A percentile compares a stretch with the other conserved stretches of the same genome.
These are phyloP conservation scores for Leonotis leonurus DNA, from an alignment of 257 asterid genomes.

Conservation along the genomic window DNA sequence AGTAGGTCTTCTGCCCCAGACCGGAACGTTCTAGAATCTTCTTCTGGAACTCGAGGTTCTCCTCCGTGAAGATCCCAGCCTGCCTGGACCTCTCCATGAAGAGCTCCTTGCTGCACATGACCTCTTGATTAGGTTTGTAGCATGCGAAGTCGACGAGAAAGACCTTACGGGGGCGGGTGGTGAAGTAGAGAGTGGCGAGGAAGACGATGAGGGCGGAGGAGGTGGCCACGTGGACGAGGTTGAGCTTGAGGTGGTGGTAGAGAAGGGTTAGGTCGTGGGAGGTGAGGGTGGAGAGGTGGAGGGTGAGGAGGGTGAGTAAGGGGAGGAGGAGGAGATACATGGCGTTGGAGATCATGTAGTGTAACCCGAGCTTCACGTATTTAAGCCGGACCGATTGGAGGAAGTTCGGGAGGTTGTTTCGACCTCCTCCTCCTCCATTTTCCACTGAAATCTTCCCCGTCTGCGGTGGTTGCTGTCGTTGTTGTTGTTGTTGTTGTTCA, in stretches of 20 bases:
- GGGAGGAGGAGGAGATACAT: slow-evolving; percentile 24
- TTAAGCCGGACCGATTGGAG: slow-evolving; percentile 29
- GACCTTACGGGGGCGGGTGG: slow-evolving; percentile 31
- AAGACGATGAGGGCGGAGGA: slow-evolving; percentile 24
- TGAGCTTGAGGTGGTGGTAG: slow-evolving; percentile 24
- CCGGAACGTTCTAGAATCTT: slow-evolving; percentile 38
- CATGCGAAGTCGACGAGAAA: slow-evolving; percentile 36
- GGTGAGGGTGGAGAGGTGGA: slow-evolving; percentile 29
- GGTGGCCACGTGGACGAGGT: slow-evolving; percentile 10
- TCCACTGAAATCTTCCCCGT: slow-evolving; percentile 35
- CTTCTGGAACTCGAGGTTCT: slow-evolving; percentile 21
- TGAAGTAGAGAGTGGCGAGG: slow-evolving; percentile 25
- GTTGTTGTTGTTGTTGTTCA: background rate
- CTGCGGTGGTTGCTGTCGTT: too few species aligned
- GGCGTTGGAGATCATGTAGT: slow-evolving; percentile 32
- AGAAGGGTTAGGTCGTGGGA: background rate
- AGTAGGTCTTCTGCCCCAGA: slow-evolving; percentile 30
- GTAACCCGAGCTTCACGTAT: slow-evolving; percentile 33
- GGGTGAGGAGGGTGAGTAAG: slow-evolving; percentile 17
- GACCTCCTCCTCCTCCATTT: background rate
- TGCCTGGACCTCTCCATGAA: slow-evolving; percentile 1
- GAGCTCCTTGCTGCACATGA: slow-evolving; percentile 12
- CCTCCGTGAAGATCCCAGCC: slow-evolving; percentile 12
- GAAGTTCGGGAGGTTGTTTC: slow-evolving; percentile 27
- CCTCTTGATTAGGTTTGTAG: slow-evolving; percentile 30